Evolutionary conservation across 2,329 filamentous ascomycete species (phyloP).

Genomic region (Hypoxylon sp.): DNA sequence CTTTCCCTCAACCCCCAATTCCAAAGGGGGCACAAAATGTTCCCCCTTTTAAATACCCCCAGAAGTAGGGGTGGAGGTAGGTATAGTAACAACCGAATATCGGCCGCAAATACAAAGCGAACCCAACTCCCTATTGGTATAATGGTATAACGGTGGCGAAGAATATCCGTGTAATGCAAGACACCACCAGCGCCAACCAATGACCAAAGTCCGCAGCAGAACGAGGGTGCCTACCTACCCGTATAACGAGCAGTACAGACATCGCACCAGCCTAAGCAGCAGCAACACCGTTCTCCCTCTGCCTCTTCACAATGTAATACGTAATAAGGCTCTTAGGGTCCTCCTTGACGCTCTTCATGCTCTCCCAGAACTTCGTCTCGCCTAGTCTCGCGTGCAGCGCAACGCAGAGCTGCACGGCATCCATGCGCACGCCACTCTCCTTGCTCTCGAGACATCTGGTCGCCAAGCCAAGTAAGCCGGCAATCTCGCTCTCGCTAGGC

Average conservation of each 20-base stretch:
- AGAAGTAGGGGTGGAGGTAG: background rate
- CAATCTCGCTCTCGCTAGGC: constrained; percentile 67
- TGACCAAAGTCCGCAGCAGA: constrained; percentile 2
- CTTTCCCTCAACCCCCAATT: background rate
- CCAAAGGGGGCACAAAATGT: background rate
- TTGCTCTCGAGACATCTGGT: constrained; percentile 71
- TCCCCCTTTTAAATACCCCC: background rate
- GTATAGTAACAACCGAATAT: background rate
- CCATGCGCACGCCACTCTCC: constrained; percentile 77
- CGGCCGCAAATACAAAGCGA: background rate
- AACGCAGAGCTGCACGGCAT: constrained; percentile 84
- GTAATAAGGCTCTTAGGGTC: constrained; percentile 83
- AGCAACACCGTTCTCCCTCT: constrained; percentile 64
- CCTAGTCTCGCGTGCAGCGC: constrained; percentile 76
- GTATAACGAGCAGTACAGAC: no score
- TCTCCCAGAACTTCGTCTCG: constrained; percentile 76
- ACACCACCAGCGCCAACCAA: constrained; percentile 20
- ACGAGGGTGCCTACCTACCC: constrained; percentile 5
- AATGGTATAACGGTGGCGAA: background rate
- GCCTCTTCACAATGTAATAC: constrained; percentile 83
- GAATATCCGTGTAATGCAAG: constrained; percentile 1
- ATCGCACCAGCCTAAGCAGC: constrained; percentile 8
- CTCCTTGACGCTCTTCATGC: constrained; percentile 74
- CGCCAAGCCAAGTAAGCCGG: constrained; percentile 65
- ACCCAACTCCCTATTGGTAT: background rate